These are phyloP conservation scores for Eragrostis nindensis DNA, from an alignment of 176 grass and related monocot species.

Conservation along the genomic window DNA sequence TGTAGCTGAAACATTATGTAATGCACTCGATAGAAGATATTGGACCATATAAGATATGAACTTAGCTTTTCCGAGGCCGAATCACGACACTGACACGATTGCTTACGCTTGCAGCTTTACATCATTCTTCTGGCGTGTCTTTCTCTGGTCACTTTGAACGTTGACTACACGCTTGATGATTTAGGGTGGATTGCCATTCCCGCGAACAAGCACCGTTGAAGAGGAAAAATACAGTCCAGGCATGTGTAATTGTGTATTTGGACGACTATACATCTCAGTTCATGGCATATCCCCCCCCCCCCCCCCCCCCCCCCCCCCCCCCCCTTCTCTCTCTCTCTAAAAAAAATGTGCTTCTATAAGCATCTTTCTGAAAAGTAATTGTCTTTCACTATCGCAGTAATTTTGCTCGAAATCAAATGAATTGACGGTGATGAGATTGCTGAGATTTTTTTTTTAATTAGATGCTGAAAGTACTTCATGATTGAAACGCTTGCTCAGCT, in stretches of 20 bases:
- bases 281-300: neutral
- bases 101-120: neutral
- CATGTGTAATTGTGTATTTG: neutral
- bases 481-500: slow-evolving; percentile 11
- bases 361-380: neutral
- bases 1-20: neutral
- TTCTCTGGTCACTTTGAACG: neutral
- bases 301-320: too few relatives aligned
- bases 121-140: neutral
- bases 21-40: neutral
- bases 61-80: neutral
- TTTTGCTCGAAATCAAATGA: slow-evolving; percentile 17
- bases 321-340: too few relatives aligned
- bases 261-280: neutral
- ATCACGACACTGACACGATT: neutral
- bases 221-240: too few relatives aligned
- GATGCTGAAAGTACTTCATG: neutral
- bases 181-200: too few relatives aligned
- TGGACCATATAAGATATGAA: neutral
- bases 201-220: too few relatives aligned
- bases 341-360: neutral
- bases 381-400: neutral
- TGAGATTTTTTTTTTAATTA: neutral
- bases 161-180: neutral
- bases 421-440: neutral